These are phyloP conservation scores for Pachysandra terminalis DNA, from an alignment of 164 flowering plant species.

Conservation along the genomic window DNA sequence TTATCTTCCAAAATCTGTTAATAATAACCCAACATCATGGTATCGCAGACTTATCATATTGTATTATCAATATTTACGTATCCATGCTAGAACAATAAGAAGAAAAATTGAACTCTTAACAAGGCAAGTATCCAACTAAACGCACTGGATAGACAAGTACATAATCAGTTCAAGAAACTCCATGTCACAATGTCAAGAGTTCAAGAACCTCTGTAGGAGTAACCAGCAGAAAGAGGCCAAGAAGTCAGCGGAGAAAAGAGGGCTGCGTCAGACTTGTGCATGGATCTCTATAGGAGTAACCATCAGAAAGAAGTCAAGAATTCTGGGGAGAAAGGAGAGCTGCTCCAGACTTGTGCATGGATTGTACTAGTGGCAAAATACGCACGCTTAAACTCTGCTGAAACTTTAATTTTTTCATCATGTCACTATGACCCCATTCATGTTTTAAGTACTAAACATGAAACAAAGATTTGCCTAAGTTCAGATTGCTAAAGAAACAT, in stretches of 20 bases:
- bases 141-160: neutral
- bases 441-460: too few species aligned
- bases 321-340: neutral
- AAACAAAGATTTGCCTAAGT: too few species aligned
- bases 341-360: neutral
- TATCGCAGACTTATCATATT: neutral
- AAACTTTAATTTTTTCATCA: too few species aligned
- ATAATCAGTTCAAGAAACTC: neutral
- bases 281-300: neutral
- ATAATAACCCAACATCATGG: constrained; percentile 12
- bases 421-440: neutral
- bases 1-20: constrained; percentile 66
- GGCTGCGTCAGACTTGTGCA: neutral
- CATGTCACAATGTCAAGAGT: neutral
- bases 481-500: neutral
- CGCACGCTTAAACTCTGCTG: neutral
- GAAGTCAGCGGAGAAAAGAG: neutral
- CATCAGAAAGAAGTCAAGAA: neutral
- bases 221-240: neutral
- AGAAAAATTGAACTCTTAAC: neutral
- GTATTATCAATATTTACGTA: too few species aligned
- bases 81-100: too few species aligned
- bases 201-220: neutral
- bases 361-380: neutral
- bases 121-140: neutral